These are phyloP conservation scores for Aspergillus nidulans DNA, from an alignment of 495 filamentous ascomycete species.

Conservation along the genomic window DNA sequence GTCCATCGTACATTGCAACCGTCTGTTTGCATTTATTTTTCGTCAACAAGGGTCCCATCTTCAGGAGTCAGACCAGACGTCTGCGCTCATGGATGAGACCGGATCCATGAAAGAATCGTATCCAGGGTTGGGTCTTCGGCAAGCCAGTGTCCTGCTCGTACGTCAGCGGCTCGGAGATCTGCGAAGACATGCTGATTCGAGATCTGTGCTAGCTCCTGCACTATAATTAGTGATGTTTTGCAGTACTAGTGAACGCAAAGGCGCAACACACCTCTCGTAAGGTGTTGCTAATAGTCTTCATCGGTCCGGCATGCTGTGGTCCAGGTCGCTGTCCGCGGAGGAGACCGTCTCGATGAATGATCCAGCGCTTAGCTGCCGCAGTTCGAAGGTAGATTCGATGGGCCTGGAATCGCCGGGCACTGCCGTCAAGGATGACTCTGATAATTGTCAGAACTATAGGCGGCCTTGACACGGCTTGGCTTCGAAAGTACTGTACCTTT, in stretches of 20 bases:
- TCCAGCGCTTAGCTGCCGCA: conserved; percentile 73
- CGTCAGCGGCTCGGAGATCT: conserved; percentile 60
- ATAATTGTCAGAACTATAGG: not conserved
- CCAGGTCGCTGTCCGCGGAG: conserved; percentile 61
- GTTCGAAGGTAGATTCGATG: conserved; percentile 82
- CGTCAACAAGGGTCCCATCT: not conserved
- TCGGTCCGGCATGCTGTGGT: conserved; percentile 50
- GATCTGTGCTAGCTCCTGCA: conserved; percentile 62
- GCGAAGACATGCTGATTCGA: conserved; percentile 63
- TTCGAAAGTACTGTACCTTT: conserved; percentile 54
- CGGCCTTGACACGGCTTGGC: not conserved
- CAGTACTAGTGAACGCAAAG: not conserved
- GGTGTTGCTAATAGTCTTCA: conserved; percentile 55
- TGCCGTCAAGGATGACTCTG: conserved; percentile 75
- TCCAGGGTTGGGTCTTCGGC: conserved; percentile 60
- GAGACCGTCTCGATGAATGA: conserved; percentile 63
- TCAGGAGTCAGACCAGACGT: too few species aligned
- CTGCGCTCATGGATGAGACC: conserved; percentile 26
- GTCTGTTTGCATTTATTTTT: not conserved
- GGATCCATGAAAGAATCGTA: conserved; percentile 42
- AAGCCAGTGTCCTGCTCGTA: conserved; percentile 67
- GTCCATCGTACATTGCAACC: conserved; percentile 2
- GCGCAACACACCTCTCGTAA: conserved; percentile 55
- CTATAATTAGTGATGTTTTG: not conserved
- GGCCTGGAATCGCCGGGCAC: conserved; percentile 73